phyloP scores from a whole-genome alignment of 345 rosid species.

The Populus alba region DNA sequence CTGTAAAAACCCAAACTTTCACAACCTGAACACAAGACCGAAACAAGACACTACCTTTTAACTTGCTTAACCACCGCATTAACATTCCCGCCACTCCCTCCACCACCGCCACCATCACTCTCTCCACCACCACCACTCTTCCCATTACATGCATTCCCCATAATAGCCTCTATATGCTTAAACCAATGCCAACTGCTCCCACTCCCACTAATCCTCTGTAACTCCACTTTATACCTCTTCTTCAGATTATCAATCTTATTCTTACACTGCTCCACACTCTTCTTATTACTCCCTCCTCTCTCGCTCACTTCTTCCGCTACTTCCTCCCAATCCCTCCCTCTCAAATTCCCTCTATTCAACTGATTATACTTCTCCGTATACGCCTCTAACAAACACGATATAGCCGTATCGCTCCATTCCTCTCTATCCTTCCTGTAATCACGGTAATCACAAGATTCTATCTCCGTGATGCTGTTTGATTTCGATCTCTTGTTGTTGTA shows the following conservation, averaged over 20 bases:
- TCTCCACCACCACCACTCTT: constrained; percentile 9
- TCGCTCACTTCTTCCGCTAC: constrained; percentile 77
- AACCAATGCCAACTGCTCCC: constrained; percentile 91
- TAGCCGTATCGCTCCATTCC: constrained; percentile 92
- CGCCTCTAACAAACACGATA: constrained; percentile 71
- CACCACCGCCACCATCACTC: constrained; percentile 14
- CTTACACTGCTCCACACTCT: constrained; percentile 70
- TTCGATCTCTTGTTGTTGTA: constrained; percentile 18
- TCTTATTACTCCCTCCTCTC: constrained; percentile 55
- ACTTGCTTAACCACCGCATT: constrained; percentile 9
- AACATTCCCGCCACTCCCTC: constrained; percentile 11
- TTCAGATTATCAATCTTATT: constrained; percentile 90
- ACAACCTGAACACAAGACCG: not conserved
- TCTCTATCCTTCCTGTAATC: constrained; percentile 86
- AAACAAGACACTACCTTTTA: constrained; percentile 15
- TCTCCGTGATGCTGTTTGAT: not conserved
- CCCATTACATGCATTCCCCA: constrained; percentile 13
- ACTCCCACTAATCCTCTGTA: constrained; percentile 65
- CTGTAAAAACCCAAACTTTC: not conserved
- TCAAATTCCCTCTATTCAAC: constrained; percentile 75
- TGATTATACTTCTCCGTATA: constrained; percentile 75
- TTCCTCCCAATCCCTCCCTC: constrained; percentile 96
- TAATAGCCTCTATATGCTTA: constrained; percentile 73
- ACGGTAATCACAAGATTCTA: not conserved
- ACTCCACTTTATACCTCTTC: constrained; percentile 85